Base-by-base conservation (phyloP, 2,329 filamentous ascomycete species). In the Aaosphaeria arxii region DNA sequence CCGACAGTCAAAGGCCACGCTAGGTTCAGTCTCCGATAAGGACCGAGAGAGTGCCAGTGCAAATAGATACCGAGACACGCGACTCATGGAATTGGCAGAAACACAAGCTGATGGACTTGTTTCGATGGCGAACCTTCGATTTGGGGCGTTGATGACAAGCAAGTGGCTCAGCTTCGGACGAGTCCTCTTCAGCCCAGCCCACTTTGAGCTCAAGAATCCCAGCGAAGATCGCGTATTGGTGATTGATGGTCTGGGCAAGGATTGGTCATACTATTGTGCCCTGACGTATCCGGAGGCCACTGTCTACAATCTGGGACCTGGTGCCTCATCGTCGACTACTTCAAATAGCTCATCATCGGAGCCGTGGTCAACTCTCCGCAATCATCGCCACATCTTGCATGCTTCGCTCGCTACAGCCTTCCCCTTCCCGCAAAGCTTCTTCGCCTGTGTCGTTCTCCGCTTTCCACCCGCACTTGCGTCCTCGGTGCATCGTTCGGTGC, bases 111-210 rank as follows among this genome's bases (percentile, higher is more conserved):
- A 67, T 40, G 71, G 69, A 1, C 54, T 72, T 11, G 62, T 66
- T 4, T 70, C 84, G 0, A 85, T 87, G 64, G 86, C 90, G 52
- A 90, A 91, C 61, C 78, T 94, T 24, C 80, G 89, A 2, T 85
- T 90, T 11, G 88, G 86, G 4, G 90, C 88, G 2, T 84, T 94
- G 76, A 91, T 89, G 51, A 89, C 91, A 28, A 91, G 87, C 76
- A 91, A 91, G 63, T 94, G 88, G 89, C 80, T 94, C 28, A 89
- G 87, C 0, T 92, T 92, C 64, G 89, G 89, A 1, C 86, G 90
- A 57, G 87, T 92, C 0, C 76, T 94, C 4, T 91, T 94, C 72
- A 91, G 87, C 57, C 88, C 89, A 7, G 83, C 87, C 5, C 82
- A 89, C 29, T 85, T 89, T 41, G 85, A 89, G 55, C 77, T 91